phyloP scores from a whole-genome alignment of 2,329 filamentous ascomycete genomes.

The Claviceps fusiformis region DNA sequence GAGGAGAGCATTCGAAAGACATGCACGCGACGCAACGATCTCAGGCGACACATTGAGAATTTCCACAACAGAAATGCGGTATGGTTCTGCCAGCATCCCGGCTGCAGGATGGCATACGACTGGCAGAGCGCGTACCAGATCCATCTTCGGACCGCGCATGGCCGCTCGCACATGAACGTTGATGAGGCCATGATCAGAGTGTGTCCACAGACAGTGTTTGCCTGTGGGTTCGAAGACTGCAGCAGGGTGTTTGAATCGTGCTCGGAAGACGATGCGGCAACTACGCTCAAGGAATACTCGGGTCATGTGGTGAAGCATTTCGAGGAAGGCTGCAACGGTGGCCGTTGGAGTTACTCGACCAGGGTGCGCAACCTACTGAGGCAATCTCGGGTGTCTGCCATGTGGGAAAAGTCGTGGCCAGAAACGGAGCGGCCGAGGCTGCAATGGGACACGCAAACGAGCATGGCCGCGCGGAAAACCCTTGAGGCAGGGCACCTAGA shows the following conservation, averaged over 20 bases:
- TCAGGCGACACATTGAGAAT: slow-evolving; percentile 35
- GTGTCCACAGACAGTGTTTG: slow-evolving; percentile 33
- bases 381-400: slow-evolving; percentile 22
- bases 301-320: slow-evolving; percentile 34
- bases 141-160: slow-evolving; percentile 31
- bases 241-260: slow-evolving; percentile 29
- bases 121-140: slow-evolving; percentile 34
- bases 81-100: slow-evolving; percentile 30
- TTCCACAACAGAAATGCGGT: slow-evolving; percentile 34
- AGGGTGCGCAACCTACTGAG: slow-evolving; percentile 31
- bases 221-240: slow-evolving; percentile 33
- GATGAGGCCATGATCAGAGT: slow-evolving; percentile 29
- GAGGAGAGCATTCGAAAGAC: slow-evolving; percentile 16
- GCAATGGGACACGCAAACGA: slow-evolving; percentile 28
- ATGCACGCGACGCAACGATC: slow-evolving; percentile 21
- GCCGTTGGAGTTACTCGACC: slow-evolving; percentile 30
- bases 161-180: slow-evolving; percentile 26
- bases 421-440: slow-evolving; percentile 21
- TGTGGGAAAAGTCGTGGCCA: slow-evolving; percentile 24
- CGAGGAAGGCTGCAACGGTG: slow-evolving; percentile 25
- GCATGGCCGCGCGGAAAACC: slow-evolving; percentile 27
- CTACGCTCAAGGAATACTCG: slow-evolving; percentile 31
- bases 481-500: slow-evolving; percentile 32
- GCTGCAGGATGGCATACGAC: slow-evolving; percentile 31
- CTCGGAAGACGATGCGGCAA: slow-evolving; percentile 23